A percentile compares a stretch with the other conserved stretches of the same genome.
Evolutionary conservation across 768 basidiomycete species (phyloP).

Genomic region (Lentinus tigrinus): DNA sequence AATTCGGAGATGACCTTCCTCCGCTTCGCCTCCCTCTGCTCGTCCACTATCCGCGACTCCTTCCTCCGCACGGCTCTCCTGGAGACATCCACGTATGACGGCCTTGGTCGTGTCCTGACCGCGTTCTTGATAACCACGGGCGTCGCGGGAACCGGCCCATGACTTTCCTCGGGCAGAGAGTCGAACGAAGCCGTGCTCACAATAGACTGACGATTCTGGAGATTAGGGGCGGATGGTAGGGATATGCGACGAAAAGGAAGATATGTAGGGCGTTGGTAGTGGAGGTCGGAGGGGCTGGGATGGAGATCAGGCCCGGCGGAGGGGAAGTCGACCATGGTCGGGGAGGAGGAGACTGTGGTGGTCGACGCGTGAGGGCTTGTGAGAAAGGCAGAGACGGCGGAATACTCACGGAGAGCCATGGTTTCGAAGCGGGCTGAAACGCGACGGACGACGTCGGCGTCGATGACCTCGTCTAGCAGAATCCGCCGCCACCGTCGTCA

Average conservation of each 20-base stretch:
- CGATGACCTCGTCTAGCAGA: not conserved
- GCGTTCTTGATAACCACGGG: constrained; percentile 36
- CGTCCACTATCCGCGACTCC: constrained; percentile 43
- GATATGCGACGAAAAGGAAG: constrained; percentile 50
- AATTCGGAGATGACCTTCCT: constrained; percentile 77
- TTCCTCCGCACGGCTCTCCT: constrained; percentile 38
- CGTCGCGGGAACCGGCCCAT: constrained; percentile 25
- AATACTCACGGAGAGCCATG: constrained; percentile 17
- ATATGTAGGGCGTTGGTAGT: constrained; percentile 46
- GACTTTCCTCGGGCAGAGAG: constrained; percentile 58
- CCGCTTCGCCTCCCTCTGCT: constrained; percentile 53
- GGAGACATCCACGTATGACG: constrained; percentile 40
- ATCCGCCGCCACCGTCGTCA: constrained; percentile 20
- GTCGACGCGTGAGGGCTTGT: not conserved
- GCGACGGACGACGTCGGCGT: constrained; percentile 2
- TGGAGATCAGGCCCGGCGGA: constrained; percentile 17
- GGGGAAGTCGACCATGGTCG: constrained; percentile 30
- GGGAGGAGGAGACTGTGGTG: constrained; percentile 11
- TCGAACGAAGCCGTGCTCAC: constrained; percentile 74
- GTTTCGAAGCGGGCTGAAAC: not conserved
- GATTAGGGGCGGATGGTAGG: constrained; percentile 38
- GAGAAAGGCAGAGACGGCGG: not conserved
- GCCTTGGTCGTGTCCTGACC: constrained; percentile 27
- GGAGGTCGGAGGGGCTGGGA: constrained; percentile 17
- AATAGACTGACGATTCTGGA: constrained; percentile 60